Percentiles rank a stretch among this genome's conserved stretches.
Evolutionary conservation across 768 basidiomycete species (phyloP).

Genomic region (Jaapia argillacea): DNA sequence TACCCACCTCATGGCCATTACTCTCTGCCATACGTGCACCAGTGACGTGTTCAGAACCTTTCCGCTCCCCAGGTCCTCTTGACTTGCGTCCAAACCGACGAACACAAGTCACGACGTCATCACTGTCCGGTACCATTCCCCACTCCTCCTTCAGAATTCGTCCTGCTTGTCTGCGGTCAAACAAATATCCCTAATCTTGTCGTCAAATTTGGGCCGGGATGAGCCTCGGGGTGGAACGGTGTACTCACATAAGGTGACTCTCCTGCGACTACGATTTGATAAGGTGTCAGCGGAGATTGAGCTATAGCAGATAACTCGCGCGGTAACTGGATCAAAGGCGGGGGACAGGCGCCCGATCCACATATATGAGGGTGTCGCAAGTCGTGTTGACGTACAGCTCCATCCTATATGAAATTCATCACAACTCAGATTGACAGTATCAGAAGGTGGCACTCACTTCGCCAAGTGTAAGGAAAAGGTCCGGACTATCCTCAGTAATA

Average conservation of each 20-base stretch:
- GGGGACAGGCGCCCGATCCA: constrained; percentile 43
- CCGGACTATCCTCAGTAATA: constrained; percentile 69
- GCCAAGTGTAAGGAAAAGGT: constrained; percentile 69
- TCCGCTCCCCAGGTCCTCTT: constrained; percentile 23
- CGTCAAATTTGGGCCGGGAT: too few relatives aligned
- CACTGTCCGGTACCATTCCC: constrained; percentile 44
- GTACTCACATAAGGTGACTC: constrained; percentile 61
- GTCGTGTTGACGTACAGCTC: constrained; percentile 83
- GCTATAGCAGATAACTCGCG: constrained; percentile 65
- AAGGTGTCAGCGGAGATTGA: constrained; percentile 69
- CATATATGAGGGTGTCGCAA: constrained; percentile 66
- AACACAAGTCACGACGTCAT: constrained; percentile 66
- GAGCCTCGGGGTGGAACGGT: too few relatives aligned
- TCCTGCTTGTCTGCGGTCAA: constrained; percentile 69
- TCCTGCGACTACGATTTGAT: constrained; percentile 81
- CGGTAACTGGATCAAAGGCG: constrained; percentile 57
- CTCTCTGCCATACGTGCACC: constrained; percentile 60
- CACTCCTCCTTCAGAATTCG: constrained; percentile 56
- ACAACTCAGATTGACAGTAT: constrained; percentile 11
- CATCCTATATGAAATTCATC: constrained; percentile 46
- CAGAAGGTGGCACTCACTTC: constrained; percentile 37
- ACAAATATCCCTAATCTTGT: constrained; percentile 83
- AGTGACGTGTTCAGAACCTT: constrained; percentile 54
- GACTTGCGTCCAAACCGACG: constrained; percentile 58
- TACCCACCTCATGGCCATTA: constrained; percentile 72